phyloP scores from a whole-genome alignment of 2,329 filamentous ascomycete species.

The Fusarium goolgardi region DNA sequence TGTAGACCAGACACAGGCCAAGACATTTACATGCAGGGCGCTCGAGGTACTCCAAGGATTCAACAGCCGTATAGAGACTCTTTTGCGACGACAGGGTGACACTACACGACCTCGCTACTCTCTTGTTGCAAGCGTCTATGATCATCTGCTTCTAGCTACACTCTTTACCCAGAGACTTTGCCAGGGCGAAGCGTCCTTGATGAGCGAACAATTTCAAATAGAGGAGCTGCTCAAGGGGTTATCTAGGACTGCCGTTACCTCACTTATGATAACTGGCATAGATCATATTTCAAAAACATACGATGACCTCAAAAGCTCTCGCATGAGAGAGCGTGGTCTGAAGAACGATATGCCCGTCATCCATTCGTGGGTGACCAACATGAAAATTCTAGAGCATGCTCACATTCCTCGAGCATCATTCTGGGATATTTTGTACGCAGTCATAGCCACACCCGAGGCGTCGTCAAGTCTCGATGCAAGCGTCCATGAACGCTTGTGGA shows the following conservation, averaged over 20 bases:
- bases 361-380: constrained; percentile 69
- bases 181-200: constrained; percentile 49
- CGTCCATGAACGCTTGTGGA: constrained; percentile 68
- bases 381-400: constrained; percentile 64
- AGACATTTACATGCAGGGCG: constrained; percentile 58
- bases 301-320: constrained; percentile 58
- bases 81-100: constrained; percentile 19
- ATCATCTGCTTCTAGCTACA: constrained; percentile 50
- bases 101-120: constrained; percentile 7
- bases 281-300: constrained; percentile 60
- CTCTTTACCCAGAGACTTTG: constrained; percentile 58
- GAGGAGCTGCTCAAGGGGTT: constrained; percentile 62
- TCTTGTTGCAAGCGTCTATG: constrained; percentile 45
- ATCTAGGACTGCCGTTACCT: constrained; percentile 53
- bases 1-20: constrained; percentile 49
- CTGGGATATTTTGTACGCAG: constrained; percentile 67
- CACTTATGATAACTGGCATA: constrained; percentile 58
- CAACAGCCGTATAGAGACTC: constrained; percentile 46
- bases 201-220: constrained; percentile 55
- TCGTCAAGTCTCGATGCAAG: constrained; percentile 57
- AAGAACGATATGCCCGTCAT: constrained; percentile 57
- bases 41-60: constrained; percentile 59
- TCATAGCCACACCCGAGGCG: constrained; percentile 53
- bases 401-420: constrained; percentile 66
- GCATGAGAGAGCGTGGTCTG: constrained; percentile 64